These are phyloP conservation scores for Acacia crassicarpa DNA, from an alignment of 306 rosid genomes.

Conservation along the genomic window DNA sequence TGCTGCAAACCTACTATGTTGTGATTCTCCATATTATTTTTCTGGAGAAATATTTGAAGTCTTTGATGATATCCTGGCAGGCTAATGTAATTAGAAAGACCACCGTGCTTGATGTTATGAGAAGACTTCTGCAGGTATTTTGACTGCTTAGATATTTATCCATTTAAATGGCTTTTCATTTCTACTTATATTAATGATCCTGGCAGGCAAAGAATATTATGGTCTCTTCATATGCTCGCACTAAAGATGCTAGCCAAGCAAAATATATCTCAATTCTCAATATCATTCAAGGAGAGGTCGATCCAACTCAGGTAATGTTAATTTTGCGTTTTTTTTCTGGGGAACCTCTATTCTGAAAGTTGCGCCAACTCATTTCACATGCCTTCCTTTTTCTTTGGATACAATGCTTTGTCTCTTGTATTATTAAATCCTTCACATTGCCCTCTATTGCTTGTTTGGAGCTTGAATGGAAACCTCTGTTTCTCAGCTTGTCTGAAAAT, in stretches of 20 bases:
- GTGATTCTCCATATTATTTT: slow-evolving; percentile 13
- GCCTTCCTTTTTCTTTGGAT: neutral
- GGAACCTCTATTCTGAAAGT: neutral
- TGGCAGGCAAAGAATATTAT: slow-evolving; percentile 91
- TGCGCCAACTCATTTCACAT: neutral
- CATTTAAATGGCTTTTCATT: neutral
- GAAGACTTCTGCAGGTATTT: slow-evolving; percentile 93
- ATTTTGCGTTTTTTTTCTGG: neutral
- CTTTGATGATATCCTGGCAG: slow-evolving; percentile 46
- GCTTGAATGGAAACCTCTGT: too few relatives aligned
- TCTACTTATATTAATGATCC: slow-evolving; percentile 33
- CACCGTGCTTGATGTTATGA: slow-evolving; percentile 96
- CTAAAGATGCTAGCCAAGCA: slow-evolving; percentile 98
- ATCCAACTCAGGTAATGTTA: slow-evolving; percentile 82
- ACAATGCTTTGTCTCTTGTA: neutral
- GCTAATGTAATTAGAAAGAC: slow-evolving; percentile 96
- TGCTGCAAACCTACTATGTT: neutral
- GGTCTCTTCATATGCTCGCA: slow-evolving; percentile 98
- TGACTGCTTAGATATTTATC: slow-evolving; percentile 16
- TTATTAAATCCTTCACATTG: neutral
- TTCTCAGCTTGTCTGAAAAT: too few relatives aligned
- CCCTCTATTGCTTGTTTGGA: neutral
- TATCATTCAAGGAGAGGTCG: slow-evolving; percentile 99
- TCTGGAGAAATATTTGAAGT: slow-evolving; percentile 22
- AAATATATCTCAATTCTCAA: slow-evolving; percentile 95